phyloP scores from a whole-genome alignment of 2,329 filamentous ascomycete genomes.

The Truncatella angustata region DNA sequence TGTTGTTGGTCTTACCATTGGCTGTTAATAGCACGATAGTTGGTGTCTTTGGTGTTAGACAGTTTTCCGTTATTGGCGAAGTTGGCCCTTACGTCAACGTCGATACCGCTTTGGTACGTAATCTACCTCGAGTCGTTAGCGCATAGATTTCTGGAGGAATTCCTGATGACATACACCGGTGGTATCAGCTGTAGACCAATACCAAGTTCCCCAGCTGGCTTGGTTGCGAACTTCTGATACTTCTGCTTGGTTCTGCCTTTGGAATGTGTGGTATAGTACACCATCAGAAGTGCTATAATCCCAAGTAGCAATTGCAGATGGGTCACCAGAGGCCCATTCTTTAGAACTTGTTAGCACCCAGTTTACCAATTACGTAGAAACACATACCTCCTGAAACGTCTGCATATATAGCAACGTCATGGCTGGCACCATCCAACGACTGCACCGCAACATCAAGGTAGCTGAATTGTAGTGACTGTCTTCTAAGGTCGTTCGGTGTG shows the following conservation, averaged over 20 bases:
- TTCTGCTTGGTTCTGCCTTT: conserved; percentile 56
- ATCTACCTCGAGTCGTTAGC: conserved; percentile 39
- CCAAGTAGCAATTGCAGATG: conserved; percentile 58
- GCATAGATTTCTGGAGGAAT: not conserved
- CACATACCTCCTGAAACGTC: conserved; percentile 68
- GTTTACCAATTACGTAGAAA: too few relatives aligned
- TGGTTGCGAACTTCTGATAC: conserved; percentile 70
- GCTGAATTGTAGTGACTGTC: conserved; percentile 69
- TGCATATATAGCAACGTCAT: conserved; percentile 69
- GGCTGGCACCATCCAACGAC: conserved; percentile 59
- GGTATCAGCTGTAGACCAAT: conserved; percentile 63
- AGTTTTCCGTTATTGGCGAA: conserved; percentile 66
- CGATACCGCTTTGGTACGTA: conserved; percentile 69
- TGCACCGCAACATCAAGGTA: conserved; percentile 65
- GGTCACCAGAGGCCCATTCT: conserved; percentile 73
- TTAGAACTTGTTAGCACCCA: too few relatives aligned
- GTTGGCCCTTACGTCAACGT: conserved; percentile 60
- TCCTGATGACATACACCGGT: conserved; percentile 42
- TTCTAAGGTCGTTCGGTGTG: conserved; percentile 61
- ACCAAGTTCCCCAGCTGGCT: conserved; percentile 76
- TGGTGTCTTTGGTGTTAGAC: conserved; percentile 60
- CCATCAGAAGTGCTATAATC: conserved; percentile 48
- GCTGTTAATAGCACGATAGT: conserved; percentile 66
- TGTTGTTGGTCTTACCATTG: conserved; percentile 43
- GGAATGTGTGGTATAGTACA: conserved; percentile 64